A percentile compares a stretch with the other conserved stretches of the same genome.
phyloP scores from a whole-genome alignment of 2,329 filamentous ascomycete species.

The Cordyceps tenuipes region DNA sequence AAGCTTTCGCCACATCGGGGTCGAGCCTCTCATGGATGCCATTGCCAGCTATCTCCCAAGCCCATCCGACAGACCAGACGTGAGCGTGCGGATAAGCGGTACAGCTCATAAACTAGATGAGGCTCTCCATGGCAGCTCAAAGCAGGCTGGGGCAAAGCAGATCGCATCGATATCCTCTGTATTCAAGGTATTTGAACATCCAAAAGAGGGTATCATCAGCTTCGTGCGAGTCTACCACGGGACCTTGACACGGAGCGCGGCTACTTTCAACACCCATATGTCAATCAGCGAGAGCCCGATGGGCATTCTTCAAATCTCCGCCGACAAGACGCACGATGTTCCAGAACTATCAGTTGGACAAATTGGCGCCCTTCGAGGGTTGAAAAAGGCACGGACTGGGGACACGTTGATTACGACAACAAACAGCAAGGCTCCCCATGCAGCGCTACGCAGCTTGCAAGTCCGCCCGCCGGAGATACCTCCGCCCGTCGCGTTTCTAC shows the following conservation, averaged over 20 bases:
- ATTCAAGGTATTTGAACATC: conserved; percentile 92
- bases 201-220: conserved; percentile 76
- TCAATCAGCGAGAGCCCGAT: conserved; percentile 71
- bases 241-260: conserved; percentile 60
- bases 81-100: conserved; percentile 65
- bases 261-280: conserved; percentile 82
- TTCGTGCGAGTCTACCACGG: conserved; percentile 92
- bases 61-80: conserved; percentile 70
- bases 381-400: conserved; percentile 87
- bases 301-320: conserved; percentile 81
- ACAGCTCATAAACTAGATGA: conserved; percentile 29
- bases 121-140: conserved; percentile 31
- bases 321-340: conserved; percentile 77
- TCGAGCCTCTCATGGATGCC: conserved; percentile 83
- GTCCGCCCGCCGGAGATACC: conserved; percentile 83
- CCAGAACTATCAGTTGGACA: conserved; percentile 74
- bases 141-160: conserved; percentile 23
- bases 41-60: conserved; percentile 81
- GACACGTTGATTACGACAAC: conserved; percentile 79
- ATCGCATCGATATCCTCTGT: conserved; percentile 54
- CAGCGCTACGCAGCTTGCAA: conserved; percentile 65
- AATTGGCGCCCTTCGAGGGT: conserved; percentile 85
- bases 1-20: conserved; percentile 88
- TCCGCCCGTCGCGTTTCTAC: conserved; percentile 93
- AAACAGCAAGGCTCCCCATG: conserved; percentile 52